Evolutionary conservation across 2,329 filamentous ascomycete genomes (phyloP).

Genomic region (Neofusicoccum umdonicola): DNA sequence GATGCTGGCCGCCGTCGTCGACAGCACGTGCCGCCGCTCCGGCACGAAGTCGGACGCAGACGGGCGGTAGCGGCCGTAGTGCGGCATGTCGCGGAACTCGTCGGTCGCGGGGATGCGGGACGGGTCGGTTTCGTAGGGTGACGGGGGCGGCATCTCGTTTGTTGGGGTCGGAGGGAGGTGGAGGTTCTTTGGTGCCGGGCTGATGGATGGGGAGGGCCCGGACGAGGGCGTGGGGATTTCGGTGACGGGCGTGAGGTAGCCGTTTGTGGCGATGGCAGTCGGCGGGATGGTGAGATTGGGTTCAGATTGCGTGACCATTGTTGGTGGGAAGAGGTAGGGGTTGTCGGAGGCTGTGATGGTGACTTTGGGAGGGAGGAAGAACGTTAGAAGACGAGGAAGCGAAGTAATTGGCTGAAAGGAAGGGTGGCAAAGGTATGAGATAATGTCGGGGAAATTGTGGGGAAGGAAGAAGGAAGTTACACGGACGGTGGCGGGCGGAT

Average conservation of each 20-base stretch:
- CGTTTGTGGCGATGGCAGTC: background rate
- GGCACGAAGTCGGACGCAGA: conserved; percentile 17
- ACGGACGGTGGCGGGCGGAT: background rate
- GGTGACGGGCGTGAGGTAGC: background rate
- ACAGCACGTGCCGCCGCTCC: conserved; percentile 10
- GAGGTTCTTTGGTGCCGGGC: background rate
- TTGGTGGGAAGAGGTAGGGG: background rate
- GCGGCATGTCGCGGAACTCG: conserved; percentile 18
- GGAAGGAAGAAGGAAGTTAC: background rate
- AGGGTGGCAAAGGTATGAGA: background rate
- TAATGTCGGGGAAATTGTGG: background rate
- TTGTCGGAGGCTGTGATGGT: no score
- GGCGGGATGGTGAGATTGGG: background rate
- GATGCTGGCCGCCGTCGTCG: conserved; percentile 14
- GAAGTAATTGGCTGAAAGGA: background rate
- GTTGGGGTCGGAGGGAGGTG: background rate
- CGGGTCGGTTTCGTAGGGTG: conserved; percentile 19
- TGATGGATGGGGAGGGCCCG: background rate
- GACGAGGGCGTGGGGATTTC: background rate
- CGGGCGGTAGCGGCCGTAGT: conserved; percentile 20
- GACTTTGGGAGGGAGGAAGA: background rate
- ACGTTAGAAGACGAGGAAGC: background rate
- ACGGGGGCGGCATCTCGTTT: background rate
- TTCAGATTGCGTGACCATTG: background rate
- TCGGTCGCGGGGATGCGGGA: conserved; percentile 14